Conservation (phyloP, 129 eudicot species). For the Saposhnikovia divaricata region DNA sequence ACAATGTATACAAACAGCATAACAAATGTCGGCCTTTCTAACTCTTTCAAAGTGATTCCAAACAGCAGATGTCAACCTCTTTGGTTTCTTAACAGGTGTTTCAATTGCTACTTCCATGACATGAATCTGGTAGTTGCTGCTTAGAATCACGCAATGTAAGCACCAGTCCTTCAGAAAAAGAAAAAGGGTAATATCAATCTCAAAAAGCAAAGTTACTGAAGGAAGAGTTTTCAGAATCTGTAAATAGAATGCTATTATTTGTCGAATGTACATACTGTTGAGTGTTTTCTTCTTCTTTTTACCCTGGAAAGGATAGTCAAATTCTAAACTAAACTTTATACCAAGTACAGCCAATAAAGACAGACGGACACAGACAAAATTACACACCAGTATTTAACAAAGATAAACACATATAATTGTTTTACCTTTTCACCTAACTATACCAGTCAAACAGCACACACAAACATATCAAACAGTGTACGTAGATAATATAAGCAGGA, state of each 20-base stretch:
- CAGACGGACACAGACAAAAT: not conserved
- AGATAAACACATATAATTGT: not conserved
- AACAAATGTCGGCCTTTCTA: constrained; percentile 71
- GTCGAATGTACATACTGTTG: not conserved
- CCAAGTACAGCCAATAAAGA: not conserved
- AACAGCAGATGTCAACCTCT: constrained; percentile 87
- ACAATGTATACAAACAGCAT: constrained; percentile 91
- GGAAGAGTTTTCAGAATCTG: not conserved
- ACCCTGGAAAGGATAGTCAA: not conserved
- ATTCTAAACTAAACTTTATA: not conserved
- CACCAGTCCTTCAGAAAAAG: constrained; percentile 7
- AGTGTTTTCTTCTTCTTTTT: not conserved
- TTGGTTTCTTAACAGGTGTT: constrained; percentile 70
- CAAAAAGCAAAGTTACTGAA: not conserved
- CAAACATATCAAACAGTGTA: not conserved
- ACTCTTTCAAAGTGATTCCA: constrained; percentile 98
- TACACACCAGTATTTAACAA: not conserved
- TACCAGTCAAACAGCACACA: not conserved
- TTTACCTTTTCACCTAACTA: not conserved
- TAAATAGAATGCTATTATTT: not conserved
- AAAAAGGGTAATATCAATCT: not conserved
- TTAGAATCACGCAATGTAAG: not conserved
- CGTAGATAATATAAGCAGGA: not conserved
- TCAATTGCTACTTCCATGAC: constrained; percentile 68
- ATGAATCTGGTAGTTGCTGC: constrained; percentile 18